Evolutionary conservation across 306 rosid species (phyloP), one percentile per base, ranked within the genome.

Genomic region (Prunus mira): DNA sequence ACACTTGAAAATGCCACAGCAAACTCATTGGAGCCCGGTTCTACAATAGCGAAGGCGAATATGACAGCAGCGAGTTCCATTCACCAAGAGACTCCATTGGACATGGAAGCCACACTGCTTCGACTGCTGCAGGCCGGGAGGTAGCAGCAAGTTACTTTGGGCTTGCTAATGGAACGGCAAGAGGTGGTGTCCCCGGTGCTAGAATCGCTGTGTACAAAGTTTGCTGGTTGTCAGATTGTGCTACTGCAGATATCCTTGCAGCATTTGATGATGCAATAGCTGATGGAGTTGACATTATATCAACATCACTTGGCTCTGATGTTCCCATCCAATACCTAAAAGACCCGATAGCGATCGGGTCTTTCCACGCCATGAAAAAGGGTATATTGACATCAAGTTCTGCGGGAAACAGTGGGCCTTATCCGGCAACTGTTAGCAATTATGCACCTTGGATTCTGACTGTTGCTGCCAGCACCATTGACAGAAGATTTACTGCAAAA

Each of bases 131-230:
- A 6, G 74, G 46, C 18, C 12, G 19, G n/a, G 61, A 27, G 46
- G 62, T 69, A 47, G 25, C 17, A 69, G 74, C 74, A 49, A 69
- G 47, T 51, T 69, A 15, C 62, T 69, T 49, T 27, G 47, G 74
- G 8, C 24, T 25, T 25, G 65, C 75, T 58, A 3, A 30, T 1
- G 18, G 32, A 24, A 58, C 64, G 3, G 64, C 64, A 22, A 58
- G 64, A 24, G 64, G 64, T 58, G 64, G 32, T 12, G 64, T 58
- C 64, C 32, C 64, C 8, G 22, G 5, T 24, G 64, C 64, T 24
- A 58, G 64, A 15, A 22, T 58, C 3, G 32, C 64, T 22, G 64
- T 58, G 64, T 58, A 24, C 64, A 58, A 58, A 58, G 64, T 58
- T 22, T 58, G 32, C 32, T 58, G 64, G 64, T 9, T 24, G 14